A percentile compares a stretch with the other conserved stretches of the same genome.
These are phyloP conservation scores for Neurospora sp. DNA, from an alignment of 495 filamentous ascomycete species.

Conservation along the genomic window DNA sequence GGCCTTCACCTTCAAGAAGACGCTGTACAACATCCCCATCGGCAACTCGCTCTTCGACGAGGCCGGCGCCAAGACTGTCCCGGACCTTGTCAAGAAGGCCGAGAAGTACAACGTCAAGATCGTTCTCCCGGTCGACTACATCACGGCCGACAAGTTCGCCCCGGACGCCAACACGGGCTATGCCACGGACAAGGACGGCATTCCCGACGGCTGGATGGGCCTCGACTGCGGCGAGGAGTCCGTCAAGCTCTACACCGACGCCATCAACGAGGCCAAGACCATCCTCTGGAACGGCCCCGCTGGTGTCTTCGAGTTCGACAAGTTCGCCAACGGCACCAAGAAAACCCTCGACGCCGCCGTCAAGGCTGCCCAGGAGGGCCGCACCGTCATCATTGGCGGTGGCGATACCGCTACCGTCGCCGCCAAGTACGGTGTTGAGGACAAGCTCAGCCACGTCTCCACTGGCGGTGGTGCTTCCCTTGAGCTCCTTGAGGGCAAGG, in stretches of 20 bases:
- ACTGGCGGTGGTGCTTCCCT: constrained; percentile 94
- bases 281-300: constrained; percentile 99
- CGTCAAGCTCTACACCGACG: constrained; percentile 70
- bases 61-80: constrained; percentile 86
- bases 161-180: constrained; percentile 70
- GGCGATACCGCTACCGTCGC: constrained; percentile 97
- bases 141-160: constrained; percentile 91
- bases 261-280: constrained; percentile 81
- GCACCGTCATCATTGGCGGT: constrained; percentile 96
- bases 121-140: constrained; percentile 87
- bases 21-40: constrained; percentile 78
- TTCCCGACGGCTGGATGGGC: constrained; percentile 95
- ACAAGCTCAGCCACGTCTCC: constrained; percentile 95
- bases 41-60: constrained; percentile 92
- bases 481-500: constrained; percentile 96
- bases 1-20: constrained; percentile 99
- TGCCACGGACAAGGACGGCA: constrained; percentile 80
- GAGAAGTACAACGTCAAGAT: constrained; percentile 92
- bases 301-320: constrained; percentile 94
- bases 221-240: constrained; percentile 88
- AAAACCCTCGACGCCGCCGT: constrained; percentile 80
- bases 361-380: constrained; percentile 62
- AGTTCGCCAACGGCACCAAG: constrained; percentile 87
- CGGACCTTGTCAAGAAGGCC: constrained; percentile 82
- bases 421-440: constrained; percentile 91